phyloP scores from a whole-genome alignment of 441 rosid species.

The Pelargonium myrrhifolium region DNA sequence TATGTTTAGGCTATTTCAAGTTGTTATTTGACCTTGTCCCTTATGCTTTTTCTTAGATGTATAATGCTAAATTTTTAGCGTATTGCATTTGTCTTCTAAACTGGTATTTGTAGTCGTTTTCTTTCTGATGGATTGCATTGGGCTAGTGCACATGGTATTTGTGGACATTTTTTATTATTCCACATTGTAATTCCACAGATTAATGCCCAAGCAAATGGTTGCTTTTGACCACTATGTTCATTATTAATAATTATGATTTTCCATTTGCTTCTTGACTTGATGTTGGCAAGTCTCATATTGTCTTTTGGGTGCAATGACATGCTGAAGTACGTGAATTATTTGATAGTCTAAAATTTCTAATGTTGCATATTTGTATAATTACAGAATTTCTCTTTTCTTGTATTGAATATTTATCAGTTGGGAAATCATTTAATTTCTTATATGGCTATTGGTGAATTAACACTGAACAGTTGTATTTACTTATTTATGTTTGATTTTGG shows the following conservation, averaged over 20 bases:
- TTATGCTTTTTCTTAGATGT: background rate
- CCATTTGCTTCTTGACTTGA: background rate
- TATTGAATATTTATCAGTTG: background rate
- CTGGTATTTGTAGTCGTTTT: background rate
- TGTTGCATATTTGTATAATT: background rate
- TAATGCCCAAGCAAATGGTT: background rate
- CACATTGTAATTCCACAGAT: background rate
- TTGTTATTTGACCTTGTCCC: slow-evolving; percentile 3
- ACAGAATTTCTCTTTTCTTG: background rate
- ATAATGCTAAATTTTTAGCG: background rate
- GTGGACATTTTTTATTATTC: background rate
- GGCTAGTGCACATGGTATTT: background rate
- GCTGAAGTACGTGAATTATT: background rate
- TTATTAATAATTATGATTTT: background rate
- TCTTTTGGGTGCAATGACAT: background rate
- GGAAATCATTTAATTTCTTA: background rate
- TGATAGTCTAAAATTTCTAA: background rate
- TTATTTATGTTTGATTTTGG: slow-evolving; percentile 15
- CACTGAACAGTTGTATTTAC: slow-evolving; percentile 2
- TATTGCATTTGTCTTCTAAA: background rate
- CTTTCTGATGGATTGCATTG: background rate
- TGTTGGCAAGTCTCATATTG: background rate
- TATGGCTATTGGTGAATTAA: slow-evolving; percentile 5
- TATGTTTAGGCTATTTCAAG: slow-evolving; percentile 2
- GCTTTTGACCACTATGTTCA: background rate